These are phyloP conservation scores for Pichia sp. DNA, from an alignment of 1,139 yeast genomes.

Conservation along the genomic window DNA sequence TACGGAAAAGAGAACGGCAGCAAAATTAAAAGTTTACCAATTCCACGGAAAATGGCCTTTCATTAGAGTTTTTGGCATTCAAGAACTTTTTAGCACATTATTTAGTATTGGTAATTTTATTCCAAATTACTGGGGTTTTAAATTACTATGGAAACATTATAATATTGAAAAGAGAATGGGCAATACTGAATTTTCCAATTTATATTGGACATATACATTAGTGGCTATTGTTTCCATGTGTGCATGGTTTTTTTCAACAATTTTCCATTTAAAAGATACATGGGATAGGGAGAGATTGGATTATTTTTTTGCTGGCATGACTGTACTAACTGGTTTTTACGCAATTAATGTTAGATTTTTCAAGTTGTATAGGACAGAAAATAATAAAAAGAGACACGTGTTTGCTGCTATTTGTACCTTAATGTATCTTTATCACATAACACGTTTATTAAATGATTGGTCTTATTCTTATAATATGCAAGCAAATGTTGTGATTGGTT, in stretches of 20 bases:
- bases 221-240: conserved; percentile 61
- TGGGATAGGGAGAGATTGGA: conserved; percentile 76
- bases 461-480: conserved; percentile 92
- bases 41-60: conserved; percentile 99
- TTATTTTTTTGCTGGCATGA: conserved; percentile 87
- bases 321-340: conserved; percentile 75
- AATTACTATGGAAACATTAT: conserved; percentile 30
- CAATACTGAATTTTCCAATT: conserved; percentile 24
- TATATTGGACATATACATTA: conserved; percentile 39
- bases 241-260: conserved; percentile 83
- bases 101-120: conserved; percentile 75
- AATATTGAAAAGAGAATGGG: conserved; percentile 21
- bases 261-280: conserved; percentile 85
- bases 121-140: conserved; percentile 64
- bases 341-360: conserved; percentile 55
- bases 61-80: conserved; percentile 62
- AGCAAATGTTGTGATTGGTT: conserved; percentile 75
- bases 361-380: conserved; percentile 43
- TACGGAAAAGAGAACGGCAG: conserved; percentile 46
- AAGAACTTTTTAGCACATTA: conserved; percentile 75
- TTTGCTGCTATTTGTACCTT: conserved; percentile 41
- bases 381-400: conserved; percentile 27
- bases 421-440: conserved; percentile 58
- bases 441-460: conserved; percentile 68
- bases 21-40: conserved; percentile 56